phyloP scores from a whole-genome alignment of 2,329 filamentous ascomycete genomes.

The Fusarium chaquense region DNA sequence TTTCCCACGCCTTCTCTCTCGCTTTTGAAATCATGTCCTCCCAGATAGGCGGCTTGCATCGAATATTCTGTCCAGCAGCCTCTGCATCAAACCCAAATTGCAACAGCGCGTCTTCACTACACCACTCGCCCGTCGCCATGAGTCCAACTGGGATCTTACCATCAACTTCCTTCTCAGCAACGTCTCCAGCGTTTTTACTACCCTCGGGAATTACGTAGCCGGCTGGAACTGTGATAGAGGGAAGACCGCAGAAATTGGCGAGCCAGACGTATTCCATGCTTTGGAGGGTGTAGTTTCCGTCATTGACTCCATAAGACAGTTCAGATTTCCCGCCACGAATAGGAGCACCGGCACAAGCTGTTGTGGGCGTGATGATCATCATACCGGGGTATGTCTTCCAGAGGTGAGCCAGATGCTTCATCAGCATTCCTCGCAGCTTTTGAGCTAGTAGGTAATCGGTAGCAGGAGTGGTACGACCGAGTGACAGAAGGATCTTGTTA shows the following conservation, averaged over 20 bases:
- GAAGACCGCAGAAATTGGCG: constrained; percentile 63
- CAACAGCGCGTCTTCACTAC: constrained; percentile 61
- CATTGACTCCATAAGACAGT: constrained; percentile 57
- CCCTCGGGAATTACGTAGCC: constrained; percentile 59
- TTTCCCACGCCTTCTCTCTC: constrained; percentile 11
- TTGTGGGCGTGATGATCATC: constrained; percentile 78
- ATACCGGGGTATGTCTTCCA: constrained; percentile 75
- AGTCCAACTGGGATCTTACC: constrained; percentile 64
- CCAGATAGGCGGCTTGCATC: constrained; percentile 37
- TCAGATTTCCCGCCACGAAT: constrained; percentile 54
- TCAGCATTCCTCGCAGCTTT: constrained; percentile 74
- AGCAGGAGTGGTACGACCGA: constrained; percentile 71
- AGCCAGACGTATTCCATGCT: constrained; percentile 65
- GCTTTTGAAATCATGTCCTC: constrained; percentile 35
- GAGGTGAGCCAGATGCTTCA: constrained; percentile 76
- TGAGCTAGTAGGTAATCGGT: constrained; percentile 77
- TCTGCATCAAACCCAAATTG: constrained; percentile 63
- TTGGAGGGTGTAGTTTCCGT: constrained; percentile 60
- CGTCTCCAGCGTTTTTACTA: constrained; percentile 45
- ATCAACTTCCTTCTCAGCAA: constrained; percentile 50
- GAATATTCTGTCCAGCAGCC: constrained; percentile 47
- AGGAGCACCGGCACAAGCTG: constrained; percentile 61
- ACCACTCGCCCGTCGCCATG: constrained; percentile 69
- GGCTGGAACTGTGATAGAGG: constrained; percentile 59
- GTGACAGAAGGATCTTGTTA: constrained; percentile 74